Percentiles rank a stretch among this genome's conserved stretches.
These are phyloP conservation scores for Penicillium sp. DNA, from an alignment of 2,329 filamentous ascomycete genomes.

Conservation along the genomic window DNA sequence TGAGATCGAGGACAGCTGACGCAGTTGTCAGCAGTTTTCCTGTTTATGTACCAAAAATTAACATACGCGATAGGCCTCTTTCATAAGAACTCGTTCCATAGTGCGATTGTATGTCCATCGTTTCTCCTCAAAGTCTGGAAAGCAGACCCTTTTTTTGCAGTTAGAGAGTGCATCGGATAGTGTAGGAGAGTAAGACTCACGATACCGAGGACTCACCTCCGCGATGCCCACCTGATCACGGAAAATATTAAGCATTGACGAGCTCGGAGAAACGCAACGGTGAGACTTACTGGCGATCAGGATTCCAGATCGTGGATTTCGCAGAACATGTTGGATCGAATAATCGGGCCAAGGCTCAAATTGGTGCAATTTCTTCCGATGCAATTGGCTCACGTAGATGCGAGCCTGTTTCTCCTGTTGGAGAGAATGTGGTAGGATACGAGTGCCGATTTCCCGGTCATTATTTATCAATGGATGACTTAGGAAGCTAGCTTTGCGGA, in stretches of 20 bases:
- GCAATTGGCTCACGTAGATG: constrained; percentile 38
- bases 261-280: neutral
- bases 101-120: constrained; percentile 38
- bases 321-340: constrained; percentile 36
- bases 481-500: constrained; percentile 36
- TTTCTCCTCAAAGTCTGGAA: constrained; percentile 35
- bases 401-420: constrained; percentile 33
- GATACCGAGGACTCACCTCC: constrained; percentile 36
- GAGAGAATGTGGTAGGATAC: constrained; percentile 18
- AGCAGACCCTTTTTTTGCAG: constrained; percentile 32
- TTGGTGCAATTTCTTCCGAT: constrained; percentile 34
- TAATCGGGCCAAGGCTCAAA: constrained; percentile 35
- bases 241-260: neutral
- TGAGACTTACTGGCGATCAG: constrained; percentile 41
- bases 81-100: constrained; percentile 39
- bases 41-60: neutral
- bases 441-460: constrained; percentile 35
- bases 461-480: constrained; percentile 34
- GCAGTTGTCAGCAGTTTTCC: constrained; percentile 1
- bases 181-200: constrained; percentile 26
- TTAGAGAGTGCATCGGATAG: neutral
- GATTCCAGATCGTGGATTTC: constrained; percentile 40
- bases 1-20: constrained; percentile 41
- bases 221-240: constrained; percentile 31
- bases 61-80: constrained; percentile 37